Base-by-base conservation (phyloP, 306 rosid species). In the Erythrophleum fordii region DNA sequence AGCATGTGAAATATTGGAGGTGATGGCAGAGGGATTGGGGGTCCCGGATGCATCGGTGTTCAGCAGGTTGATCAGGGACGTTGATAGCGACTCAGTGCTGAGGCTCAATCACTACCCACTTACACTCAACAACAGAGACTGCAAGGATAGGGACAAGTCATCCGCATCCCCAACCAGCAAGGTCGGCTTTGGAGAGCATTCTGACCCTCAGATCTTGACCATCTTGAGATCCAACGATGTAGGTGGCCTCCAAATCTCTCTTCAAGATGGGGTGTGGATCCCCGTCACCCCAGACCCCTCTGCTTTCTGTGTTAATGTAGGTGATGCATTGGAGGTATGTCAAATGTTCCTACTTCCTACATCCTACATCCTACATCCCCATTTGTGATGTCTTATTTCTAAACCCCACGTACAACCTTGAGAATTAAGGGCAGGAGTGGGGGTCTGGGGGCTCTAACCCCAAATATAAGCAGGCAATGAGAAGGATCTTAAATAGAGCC, bases 181-280 rank as follows among this genome's bases (percentile, higher is more conserved):
- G 39, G 82, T 91, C 35, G 98, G 92, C 12, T 87, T 93, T 73
- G 98, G 97, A n/a, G 98, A 73, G 70, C 98, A 94, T 82, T 82
- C 93, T 79, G 98, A 94, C 90, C 98, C 98, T 83, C 98, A 94
- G 88, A 90, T 94, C 72, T 44, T 92, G 42, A 94, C 98, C 39
- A 77, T 94, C 11, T 83, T 94, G 4, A 77, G 89, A 89, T 94
- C 98, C 78, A 91, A 94, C 86, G 95, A 88, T 9, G 98, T 90
- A 0, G 69, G 39, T 26, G 98, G 98, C 66, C 98, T 94, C 52
- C 97, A 94, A 72, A 92, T 94, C 60, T 92, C 91, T 26, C 82
- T 81, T 5, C 76, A 84, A 34, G 83, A 88, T 67, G 93, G 90
- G 0, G 81, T 88, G 60, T 94, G 98, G 95, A 85, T 85, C 90